Percentiles rank a stretch among this genome's conserved stretches.
Conservation (phyloP, 768 basidiomycete species). For the Lactarius hengduanensis region DNA sequence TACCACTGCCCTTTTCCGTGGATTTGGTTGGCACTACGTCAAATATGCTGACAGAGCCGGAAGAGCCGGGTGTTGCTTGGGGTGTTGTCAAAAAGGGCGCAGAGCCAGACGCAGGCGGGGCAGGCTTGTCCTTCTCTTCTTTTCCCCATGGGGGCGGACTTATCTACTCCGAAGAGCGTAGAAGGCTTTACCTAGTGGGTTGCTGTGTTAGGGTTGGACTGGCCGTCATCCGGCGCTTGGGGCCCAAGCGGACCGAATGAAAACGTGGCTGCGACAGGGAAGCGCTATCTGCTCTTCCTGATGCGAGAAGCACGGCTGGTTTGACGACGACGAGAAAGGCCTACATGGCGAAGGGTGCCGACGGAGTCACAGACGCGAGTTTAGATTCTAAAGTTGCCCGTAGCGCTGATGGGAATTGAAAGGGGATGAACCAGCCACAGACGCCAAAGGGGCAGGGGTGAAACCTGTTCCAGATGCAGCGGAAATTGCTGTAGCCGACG, state of each 20-base stretch:
- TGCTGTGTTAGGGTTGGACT: not conserved
- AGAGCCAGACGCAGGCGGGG: not conserved
- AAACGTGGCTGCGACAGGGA: constrained; percentile 18
- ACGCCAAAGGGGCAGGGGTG: constrained; percentile 25
- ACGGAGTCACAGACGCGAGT: not conserved
- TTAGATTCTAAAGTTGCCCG: constrained; percentile 11
- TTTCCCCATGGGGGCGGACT: not conserved
- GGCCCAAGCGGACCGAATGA: constrained; percentile 14
- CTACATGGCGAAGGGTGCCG: constrained; percentile 3
- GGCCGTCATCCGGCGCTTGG: constrained; percentile 1
- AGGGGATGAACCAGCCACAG: constrained; percentile 27
- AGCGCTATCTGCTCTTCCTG: constrained; percentile 4
- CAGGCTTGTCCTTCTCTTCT: constrained; percentile 7
- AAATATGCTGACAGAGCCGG: constrained; percentile 9
- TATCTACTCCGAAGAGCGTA: constrained; percentile 13
- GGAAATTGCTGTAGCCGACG: constrained; percentile 31
- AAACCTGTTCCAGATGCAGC: constrained; percentile 30
- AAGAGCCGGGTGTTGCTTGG: not conserved
- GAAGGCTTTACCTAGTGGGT: constrained; percentile 8
- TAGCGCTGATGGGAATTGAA: constrained; percentile 12
- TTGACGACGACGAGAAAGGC: constrained; percentile 5
- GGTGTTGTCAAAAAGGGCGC: constrained; percentile 8
- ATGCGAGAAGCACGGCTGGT: not conserved
- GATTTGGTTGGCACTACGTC: constrained; percentile 2
- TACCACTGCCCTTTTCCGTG: constrained; percentile 6